Evolutionary conservation across 345 rosid species (phyloP).

Genomic region (Dimocarpus longan): DNA sequence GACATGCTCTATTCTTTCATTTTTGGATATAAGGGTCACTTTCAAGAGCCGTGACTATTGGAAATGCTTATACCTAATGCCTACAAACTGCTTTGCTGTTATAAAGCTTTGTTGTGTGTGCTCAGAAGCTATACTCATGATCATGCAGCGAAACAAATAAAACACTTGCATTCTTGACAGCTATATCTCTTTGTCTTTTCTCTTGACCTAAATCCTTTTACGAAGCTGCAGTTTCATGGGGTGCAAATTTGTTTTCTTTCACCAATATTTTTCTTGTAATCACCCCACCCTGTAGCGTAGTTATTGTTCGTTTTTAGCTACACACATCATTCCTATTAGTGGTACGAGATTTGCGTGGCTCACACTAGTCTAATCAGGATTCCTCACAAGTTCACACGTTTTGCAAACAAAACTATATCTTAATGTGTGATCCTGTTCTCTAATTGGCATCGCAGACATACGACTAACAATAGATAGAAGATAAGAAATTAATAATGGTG

Average conservation of each 20-base stretch:
- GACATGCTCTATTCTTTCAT: neutral
- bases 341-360: neutral
- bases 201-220: neutral
- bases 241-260: no score
- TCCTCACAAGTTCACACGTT: no score
- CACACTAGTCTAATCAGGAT: no score
- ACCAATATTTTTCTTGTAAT: no score
- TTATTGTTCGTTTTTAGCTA: neutral
- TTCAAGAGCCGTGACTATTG: conserved; percentile 10
- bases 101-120: neutral
- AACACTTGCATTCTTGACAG: conserved; percentile 23
- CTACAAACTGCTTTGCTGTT: conserved; percentile 19
- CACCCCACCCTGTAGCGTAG: neutral
- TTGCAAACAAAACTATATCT: no score
- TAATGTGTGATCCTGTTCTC: no score
- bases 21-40: conserved; percentile 20
- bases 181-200: conserved; percentile 25
- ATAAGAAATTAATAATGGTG: no score
- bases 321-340: neutral
- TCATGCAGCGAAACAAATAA: conserved; percentile 18
- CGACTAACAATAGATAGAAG: neutral
- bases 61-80: conserved; percentile 1
- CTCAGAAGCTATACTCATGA: neutral
- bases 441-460: no score
- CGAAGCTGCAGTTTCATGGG: neutral